phyloP scores from a whole-genome alignment of 441 rosid species.

The Adansonia gregorii region DNA sequence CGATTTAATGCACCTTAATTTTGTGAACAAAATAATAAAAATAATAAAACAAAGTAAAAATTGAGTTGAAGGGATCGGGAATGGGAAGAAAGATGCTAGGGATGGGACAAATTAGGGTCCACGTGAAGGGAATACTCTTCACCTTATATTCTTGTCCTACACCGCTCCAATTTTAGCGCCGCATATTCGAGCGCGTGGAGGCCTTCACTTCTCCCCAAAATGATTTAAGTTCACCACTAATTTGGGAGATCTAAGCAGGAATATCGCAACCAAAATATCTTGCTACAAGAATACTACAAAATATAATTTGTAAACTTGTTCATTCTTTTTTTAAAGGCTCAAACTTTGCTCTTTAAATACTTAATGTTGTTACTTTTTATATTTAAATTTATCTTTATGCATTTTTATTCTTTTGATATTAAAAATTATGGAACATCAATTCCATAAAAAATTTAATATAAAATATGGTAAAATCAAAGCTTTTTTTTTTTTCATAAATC shows the following conservation, averaged over 20 bases:
- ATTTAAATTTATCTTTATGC: no score
- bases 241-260: background rate
- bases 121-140: conserved; percentile 33
- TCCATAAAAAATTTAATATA: background rate
- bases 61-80: conserved; percentile 19
- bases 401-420: no score
- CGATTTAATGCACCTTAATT: background rate
- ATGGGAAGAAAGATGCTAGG: conserved; percentile 18
- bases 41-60: background rate
- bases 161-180: conserved; percentile 38
- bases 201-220: conserved; percentile 31
- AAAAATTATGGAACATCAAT: background rate
- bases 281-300: background rate
- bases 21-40: background rate
- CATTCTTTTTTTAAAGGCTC: no score
- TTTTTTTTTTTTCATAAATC: background rate
- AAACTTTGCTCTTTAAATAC: no score
- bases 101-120: conserved; percentile 41
- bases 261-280: background rate
- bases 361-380: no score
- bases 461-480: no score
- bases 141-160: conserved; percentile 24
- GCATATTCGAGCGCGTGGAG: conserved; percentile 24
- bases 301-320: no score
- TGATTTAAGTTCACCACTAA: conserved; percentile 25